Percentiles rank a stretch among this genome's conserved stretches.
Conservation (phyloP, 495 filamentous ascomycete species). For the Elasticomyces elasticus region DNA sequence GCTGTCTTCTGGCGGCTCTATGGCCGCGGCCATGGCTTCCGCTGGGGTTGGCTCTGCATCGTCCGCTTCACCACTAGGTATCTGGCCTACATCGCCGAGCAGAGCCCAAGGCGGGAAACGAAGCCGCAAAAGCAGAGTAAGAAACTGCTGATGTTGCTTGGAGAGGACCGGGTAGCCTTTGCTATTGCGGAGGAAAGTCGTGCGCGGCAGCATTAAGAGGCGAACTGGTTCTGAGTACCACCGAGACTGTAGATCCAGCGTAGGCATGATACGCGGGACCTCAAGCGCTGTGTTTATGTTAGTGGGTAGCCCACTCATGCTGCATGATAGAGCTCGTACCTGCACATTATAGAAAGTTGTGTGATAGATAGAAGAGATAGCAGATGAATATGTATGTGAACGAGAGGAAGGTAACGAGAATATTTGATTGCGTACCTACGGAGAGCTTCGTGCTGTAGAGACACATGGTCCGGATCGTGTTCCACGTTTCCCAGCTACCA, state of each 20-base stretch:
- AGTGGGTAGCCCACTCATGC: not conserved
- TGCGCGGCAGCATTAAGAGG: conserved; percentile 56
- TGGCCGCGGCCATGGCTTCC: conserved; percentile 40
- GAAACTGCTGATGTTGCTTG: conserved; percentile 65
- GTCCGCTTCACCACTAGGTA: conserved; percentile 39
- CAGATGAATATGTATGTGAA: not conserved
- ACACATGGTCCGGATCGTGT: conserved; percentile 74
- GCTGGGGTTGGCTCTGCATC: conserved; percentile 47
- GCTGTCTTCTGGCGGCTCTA: conserved; percentile 40
- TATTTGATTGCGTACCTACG: conserved; percentile 54
- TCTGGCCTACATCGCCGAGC: conserved; percentile 64
- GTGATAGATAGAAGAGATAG: not conserved
- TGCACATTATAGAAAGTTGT: not conserved
- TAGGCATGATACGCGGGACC: conserved; percentile 69
- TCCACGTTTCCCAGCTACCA: conserved; percentile 87
- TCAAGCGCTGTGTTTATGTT: conserved; percentile 48
- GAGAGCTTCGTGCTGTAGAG: conserved; percentile 72
- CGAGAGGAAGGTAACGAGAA: conserved; percentile 10
- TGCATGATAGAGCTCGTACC: not conserved
- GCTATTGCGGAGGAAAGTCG: conserved; percentile 65
- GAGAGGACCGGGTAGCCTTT: conserved; percentile 76
- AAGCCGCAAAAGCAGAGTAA: conserved; percentile 74
- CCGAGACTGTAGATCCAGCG: conserved; percentile 62
- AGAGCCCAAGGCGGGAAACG: conserved; percentile 71
- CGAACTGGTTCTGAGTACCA: conserved; percentile 93